phyloP scores from a whole-genome alignment of 441 rosid genomes.

The Syzygium malaccense region DNA sequence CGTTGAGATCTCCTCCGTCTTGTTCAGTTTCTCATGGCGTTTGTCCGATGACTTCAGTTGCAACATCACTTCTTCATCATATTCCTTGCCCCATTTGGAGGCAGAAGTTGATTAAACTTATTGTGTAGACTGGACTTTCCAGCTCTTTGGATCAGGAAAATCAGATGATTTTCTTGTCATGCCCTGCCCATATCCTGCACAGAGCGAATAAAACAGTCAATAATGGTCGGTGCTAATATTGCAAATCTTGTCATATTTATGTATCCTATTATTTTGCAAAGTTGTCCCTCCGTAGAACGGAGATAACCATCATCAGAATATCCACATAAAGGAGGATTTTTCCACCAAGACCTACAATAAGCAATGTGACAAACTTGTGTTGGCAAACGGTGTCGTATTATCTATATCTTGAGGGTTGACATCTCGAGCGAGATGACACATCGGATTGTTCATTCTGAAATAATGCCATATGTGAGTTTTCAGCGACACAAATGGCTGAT shows the following conservation, averaged over 20 bases:
- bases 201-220: background rate
- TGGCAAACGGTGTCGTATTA: background rate
- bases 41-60: background rate
- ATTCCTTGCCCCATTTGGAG: background rate
- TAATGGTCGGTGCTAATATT: background rate
- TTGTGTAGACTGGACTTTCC: background rate
- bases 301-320: too few relatives aligned
- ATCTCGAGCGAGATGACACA: background rate
- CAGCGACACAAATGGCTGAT: accelerated
- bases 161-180: background rate
- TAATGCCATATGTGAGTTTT: background rate
- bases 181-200: background rate
- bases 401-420: background rate
- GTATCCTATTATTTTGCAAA: background rate
- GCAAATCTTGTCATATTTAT: background rate
- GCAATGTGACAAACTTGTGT: background rate
- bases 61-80: background rate
- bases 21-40: background rate
- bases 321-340: too few relatives aligned
- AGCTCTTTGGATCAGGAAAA: background rate
- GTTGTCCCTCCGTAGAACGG: background rate
- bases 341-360: background rate
- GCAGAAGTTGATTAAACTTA: background rate
- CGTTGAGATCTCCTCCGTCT: background rate
- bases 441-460: background rate